A percentile compares a stretch with the other conserved stretches of the same genome.
These are phyloP conservation scores for Leccinum aurantiacum DNA, from an alignment of 768 basidiomycete genomes.

Conservation along the genomic window DNA sequence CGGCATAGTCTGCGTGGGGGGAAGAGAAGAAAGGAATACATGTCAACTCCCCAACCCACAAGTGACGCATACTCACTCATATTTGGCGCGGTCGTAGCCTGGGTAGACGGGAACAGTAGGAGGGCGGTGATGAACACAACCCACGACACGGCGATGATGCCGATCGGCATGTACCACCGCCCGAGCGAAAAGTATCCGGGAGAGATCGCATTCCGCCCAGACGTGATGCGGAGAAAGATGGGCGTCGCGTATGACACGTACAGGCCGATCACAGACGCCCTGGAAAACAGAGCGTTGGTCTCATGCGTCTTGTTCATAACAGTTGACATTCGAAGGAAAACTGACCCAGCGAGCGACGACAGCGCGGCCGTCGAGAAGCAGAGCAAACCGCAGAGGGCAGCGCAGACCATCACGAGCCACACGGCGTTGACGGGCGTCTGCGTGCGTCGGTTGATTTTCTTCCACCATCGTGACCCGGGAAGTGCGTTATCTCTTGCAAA, in stretches of 20 bases:
- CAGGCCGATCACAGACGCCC: slow-evolving; percentile 68
- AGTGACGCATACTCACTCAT: slow-evolving; percentile 52
- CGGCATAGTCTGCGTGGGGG: slow-evolving; percentile 54
- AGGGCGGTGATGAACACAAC: slow-evolving; percentile 61
- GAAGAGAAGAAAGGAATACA: not conserved
- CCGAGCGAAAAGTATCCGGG: slow-evolving; percentile 66
- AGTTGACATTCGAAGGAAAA: not conserved
- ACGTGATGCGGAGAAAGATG: slow-evolving; percentile 71
- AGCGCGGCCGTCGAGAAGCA: slow-evolving; percentile 66
- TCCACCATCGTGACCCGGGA: slow-evolving; percentile 72
- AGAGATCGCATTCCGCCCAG: slow-evolving; percentile 54
- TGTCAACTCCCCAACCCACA: not conserved
- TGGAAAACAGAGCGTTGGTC: slow-evolving; percentile 22
- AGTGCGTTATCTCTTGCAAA: slow-evolving; percentile 76
- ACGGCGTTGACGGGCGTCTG: slow-evolving; percentile 75
- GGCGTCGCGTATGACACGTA: slow-evolving; percentile 64
- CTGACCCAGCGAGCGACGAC: slow-evolving; percentile 65
- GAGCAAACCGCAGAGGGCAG: slow-evolving; percentile 59
- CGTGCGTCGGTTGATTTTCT: slow-evolving; percentile 54
- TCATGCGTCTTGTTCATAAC: not conserved
- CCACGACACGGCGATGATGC: slow-evolving; percentile 63
- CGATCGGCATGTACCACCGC: slow-evolving; percentile 57
- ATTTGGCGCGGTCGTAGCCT: slow-evolving; percentile 37
- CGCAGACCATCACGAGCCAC: slow-evolving; percentile 63
- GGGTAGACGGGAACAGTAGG: slow-evolving; percentile 54